Percentiles rank a stretch among this genome's conserved stretches.
Evolutionary conservation across 306 rosid genomes (phyloP).

Genomic region (Medicago arabica): DNA sequence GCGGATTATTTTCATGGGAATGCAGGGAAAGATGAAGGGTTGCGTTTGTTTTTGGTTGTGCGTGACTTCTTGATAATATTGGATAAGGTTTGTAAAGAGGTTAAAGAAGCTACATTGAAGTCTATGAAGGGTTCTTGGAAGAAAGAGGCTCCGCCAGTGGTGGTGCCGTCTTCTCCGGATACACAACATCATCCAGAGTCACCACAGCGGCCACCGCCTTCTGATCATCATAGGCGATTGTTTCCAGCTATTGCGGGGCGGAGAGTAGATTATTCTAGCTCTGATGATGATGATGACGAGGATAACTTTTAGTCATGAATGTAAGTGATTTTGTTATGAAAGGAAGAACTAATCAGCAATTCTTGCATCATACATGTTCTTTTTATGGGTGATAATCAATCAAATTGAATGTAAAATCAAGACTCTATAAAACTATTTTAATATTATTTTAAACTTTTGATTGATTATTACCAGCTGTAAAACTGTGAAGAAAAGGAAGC

Average conservation of each 20-base stretch:
- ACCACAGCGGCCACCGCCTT: neutral
- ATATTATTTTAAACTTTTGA: too few species aligned
- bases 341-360: too few species aligned
- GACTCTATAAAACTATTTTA: too few species aligned
- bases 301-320: constrained; percentile 18
- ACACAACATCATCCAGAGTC: constrained; percentile 35
- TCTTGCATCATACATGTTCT: too few species aligned
- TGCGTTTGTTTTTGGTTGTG: constrained; percentile 70
- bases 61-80: constrained; percentile 82
- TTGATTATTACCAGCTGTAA: too few species aligned
- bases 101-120: constrained; percentile 46
- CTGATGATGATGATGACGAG: constrained; percentile 78
- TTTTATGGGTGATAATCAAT: too few species aligned
- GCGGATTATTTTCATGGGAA: constrained; percentile 90
- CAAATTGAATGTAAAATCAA: too few species aligned
- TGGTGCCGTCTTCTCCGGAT: constrained; percentile 41
- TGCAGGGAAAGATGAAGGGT: constrained; percentile 87
- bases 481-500: too few species aligned
- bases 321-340: too few species aligned
- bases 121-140: constrained; percentile 38
- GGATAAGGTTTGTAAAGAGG: constrained; percentile 78
- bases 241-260: constrained; percentile 83
- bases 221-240: constrained; percentile 54
- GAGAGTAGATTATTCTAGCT: constrained; percentile 61
- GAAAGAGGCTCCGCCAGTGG: constrained; percentile 47